phyloP scores from a whole-genome alignment of 2,329 filamentous ascomycete species.

The Aspergillus fischeri region DNA sequence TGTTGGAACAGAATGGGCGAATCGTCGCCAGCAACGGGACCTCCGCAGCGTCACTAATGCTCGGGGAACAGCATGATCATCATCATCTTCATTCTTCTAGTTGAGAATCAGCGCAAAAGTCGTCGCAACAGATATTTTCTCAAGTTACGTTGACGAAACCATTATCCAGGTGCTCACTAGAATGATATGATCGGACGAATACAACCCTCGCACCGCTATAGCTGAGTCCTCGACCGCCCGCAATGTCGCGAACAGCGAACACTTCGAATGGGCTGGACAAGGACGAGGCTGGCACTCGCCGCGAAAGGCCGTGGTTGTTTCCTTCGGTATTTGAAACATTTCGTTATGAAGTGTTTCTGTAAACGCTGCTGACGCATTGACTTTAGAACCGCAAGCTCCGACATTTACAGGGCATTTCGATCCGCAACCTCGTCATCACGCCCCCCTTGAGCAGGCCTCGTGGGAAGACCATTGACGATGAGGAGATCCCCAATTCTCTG shows the following conservation, averaged over 20 bases:
- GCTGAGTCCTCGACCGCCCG: constrained; percentile 11
- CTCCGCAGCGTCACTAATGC: constrained; percentile 1
- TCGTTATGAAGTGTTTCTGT: background rate
- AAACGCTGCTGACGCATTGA: background rate
- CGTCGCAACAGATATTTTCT: background rate
- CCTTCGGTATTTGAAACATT: constrained; percentile 41
- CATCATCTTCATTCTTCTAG: background rate
- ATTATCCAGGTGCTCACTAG: constrained; percentile 1
- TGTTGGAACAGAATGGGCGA: constrained; percentile 23
- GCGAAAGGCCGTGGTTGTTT: constrained; percentile 49
- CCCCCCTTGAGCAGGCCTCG: constrained; percentile 48
- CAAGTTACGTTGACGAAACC: background rate
- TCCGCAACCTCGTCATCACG: constrained; percentile 76
- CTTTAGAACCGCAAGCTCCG: constrained; percentile 77
- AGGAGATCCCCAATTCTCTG: constrained; percentile 64
- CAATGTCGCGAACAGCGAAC: constrained; percentile 19
- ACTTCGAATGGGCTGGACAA: constrained; percentile 15
- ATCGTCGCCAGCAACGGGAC: constrained; percentile 5
- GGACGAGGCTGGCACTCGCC: constrained; percentile 31
- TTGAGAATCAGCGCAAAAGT: background rate
- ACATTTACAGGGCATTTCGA: constrained; percentile 78
- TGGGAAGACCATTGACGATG: constrained; percentile 68
- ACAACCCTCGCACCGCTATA: constrained; percentile 1
- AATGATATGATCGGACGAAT: constrained; percentile 22
- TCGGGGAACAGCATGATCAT: background rate